phyloP scores from a whole-genome alignment of 768 basidiomycete species.

The Coprinopsis strossmayeri region DNA sequence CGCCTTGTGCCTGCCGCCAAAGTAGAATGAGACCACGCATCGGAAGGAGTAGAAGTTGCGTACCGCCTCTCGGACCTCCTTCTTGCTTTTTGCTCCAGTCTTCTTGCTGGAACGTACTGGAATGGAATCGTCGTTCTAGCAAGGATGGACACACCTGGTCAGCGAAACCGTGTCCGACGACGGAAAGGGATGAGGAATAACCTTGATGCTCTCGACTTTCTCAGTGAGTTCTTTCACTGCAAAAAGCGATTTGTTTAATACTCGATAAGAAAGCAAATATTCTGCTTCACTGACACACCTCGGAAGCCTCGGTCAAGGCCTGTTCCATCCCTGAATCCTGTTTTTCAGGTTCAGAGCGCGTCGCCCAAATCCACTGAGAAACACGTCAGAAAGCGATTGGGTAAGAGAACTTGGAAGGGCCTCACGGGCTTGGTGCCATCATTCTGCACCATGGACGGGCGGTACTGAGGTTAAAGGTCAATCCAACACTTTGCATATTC shows the following conservation, averaged over 20 bases:
- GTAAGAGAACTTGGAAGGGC: background rate
- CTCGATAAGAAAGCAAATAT: too few relatives aligned
- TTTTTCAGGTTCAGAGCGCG: slow-evolving; percentile 16
- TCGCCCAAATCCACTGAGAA: slow-evolving; percentile 72
- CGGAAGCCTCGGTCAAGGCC: slow-evolving; percentile 41
- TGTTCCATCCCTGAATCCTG: slow-evolving; percentile 17
- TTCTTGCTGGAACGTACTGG: slow-evolving; percentile 67
- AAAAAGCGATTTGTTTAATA: background rate
- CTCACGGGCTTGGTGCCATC: slow-evolving; percentile 70
- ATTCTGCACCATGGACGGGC: slow-evolving; percentile 72
- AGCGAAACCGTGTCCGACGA: too few relatives aligned
- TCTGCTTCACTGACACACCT: slow-evolving; percentile 31
- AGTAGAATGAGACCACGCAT: slow-evolving; percentile 1
- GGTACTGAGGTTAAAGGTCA: slow-evolving; percentile 37
- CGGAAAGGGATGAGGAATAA: slow-evolving; percentile 16
- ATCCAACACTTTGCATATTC: background rate
- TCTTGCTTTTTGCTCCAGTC: slow-evolving; percentile 66
- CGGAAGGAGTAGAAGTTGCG: slow-evolving; percentile 2
- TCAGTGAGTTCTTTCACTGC: slow-evolving; percentile 54
- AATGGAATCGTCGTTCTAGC: slow-evolving; percentile 62
- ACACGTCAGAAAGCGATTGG: background rate
- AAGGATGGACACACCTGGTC: too few relatives aligned
- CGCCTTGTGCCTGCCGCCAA: slow-evolving; percentile 56
- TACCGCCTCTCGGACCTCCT: slow-evolving; percentile 68
- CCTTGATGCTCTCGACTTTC: slow-evolving; percentile 57